Percentiles rank a stretch among this genome's conserved stretches.
Evolutionary conservation across 176 grass and related monocot species (phyloP).

Genomic region (Oryza glumipatula): DNA sequence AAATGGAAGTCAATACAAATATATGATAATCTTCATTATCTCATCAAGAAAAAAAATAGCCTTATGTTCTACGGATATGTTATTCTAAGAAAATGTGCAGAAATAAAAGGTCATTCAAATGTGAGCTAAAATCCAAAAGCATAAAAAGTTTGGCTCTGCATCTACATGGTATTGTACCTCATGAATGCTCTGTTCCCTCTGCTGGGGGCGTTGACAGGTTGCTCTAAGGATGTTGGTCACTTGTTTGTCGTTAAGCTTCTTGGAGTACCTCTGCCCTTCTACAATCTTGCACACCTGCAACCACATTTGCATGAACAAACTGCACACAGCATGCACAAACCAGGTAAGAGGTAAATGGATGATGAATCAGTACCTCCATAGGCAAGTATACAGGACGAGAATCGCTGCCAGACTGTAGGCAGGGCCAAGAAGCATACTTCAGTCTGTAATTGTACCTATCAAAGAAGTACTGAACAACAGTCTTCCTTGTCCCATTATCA

Average conservation of each 20-base stretch:
- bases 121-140: neutral
- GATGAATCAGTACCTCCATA: conserved; percentile 61
- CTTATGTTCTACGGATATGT: neutral
- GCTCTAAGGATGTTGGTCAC: conserved; percentile 70
- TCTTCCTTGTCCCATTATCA: conserved; percentile 43
- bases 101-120: neutral
- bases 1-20: neutral
- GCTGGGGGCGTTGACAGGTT: conserved; percentile 73
- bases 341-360: neutral
- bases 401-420: conserved; percentile 79
- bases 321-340: neutral
- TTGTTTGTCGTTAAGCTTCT: conserved; percentile 80
- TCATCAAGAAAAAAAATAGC: neutral
- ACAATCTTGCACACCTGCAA: conserved; percentile 76
- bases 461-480: conserved; percentile 74
- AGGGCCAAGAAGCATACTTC: conserved; percentile 55
- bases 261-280: conserved; percentile 77
- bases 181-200: conserved; percentile 70
- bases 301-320: neutral
- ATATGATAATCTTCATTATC: neutral
- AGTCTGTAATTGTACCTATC: conserved; percentile 58
- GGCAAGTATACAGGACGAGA: conserved; percentile 67
- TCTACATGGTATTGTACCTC: conserved; percentile 45
- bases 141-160: conserved; percentile 7
- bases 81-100: neutral